phyloP scores from a whole-genome alignment of 345 rosid species.

The Brassica incana region DNA sequence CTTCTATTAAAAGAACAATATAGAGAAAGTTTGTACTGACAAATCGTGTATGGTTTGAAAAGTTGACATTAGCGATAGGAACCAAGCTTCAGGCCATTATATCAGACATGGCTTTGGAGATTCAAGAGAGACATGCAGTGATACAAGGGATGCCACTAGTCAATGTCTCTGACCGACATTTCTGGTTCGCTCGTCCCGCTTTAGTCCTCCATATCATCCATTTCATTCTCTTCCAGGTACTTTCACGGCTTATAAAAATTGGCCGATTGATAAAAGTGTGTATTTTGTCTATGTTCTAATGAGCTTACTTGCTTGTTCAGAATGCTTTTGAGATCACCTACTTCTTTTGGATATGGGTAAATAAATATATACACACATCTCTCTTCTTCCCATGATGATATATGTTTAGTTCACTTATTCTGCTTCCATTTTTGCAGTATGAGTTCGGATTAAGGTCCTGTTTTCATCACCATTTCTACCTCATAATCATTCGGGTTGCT shows the following conservation, averaged over 20 bases:
- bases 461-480: slow-evolving; percentile 56
- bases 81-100: slow-evolving; percentile 89
- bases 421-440: slow-evolving; percentile 52
- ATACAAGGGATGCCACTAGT: slow-evolving; percentile 98
- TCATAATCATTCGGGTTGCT: slow-evolving; percentile 48
- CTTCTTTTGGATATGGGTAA: slow-evolving; percentile 96
- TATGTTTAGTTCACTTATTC: slow-evolving; percentile 9
- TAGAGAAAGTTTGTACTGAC: neutral
- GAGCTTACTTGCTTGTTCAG: slow-evolving; percentile 43
- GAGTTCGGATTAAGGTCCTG: slow-evolving; percentile 90
- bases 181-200: slow-evolving; percentile 84
- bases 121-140: slow-evolving; percentile 80
- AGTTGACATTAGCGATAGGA: slow-evolving; percentile 85
- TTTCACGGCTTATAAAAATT: neutral
- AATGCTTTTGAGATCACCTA: slow-evolving; percentile 96
- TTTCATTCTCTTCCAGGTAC: slow-evolving; percentile 89
- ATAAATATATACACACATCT: neutral
- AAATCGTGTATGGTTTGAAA: slow-evolving; percentile 29
- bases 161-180: slow-evolving; percentile 75
- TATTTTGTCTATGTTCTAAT: slow-evolving; percentile 6
- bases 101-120: slow-evolving; percentile 86
- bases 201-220: slow-evolving; percentile 79
- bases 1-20: neutral
- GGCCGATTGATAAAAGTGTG: neutral
- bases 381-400: neutral